Percentiles rank a stretch among this genome's conserved stretches.
phyloP scores from a whole-genome alignment of 768 basidiomycete genomes.

The Lactarius tabidus region DNA sequence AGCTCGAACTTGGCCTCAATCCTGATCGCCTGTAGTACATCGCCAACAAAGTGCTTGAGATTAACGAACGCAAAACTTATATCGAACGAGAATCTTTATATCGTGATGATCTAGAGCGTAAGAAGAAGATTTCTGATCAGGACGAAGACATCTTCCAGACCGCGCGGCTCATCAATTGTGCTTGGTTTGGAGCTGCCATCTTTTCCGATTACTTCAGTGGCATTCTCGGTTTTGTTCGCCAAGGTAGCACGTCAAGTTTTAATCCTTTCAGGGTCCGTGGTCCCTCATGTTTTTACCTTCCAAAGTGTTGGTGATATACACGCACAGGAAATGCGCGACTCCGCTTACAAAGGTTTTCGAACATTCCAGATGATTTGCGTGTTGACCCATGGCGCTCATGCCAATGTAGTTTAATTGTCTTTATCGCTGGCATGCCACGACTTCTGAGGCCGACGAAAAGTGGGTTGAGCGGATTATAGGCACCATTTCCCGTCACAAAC shows the following conservation, averaged over 20 bases:
- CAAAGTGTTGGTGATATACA: not conserved
- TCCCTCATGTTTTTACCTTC: not conserved
- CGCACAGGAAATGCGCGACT: conserved; percentile 56
- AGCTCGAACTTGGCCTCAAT: not conserved
- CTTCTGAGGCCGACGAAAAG: conserved; percentile 63
- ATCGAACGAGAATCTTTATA: conserved; percentile 43
- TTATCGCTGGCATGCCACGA: conserved; percentile 86
- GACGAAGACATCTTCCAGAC: conserved; percentile 72
- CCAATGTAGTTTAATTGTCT: conserved; percentile 68
- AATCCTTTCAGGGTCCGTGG: conserved; percentile 60
- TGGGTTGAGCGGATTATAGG: conserved; percentile 55
- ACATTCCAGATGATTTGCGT: not conserved
- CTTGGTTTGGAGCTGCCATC: conserved; percentile 83
- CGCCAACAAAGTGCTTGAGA: conserved; percentile 67
- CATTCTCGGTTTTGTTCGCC: conserved; percentile 73
- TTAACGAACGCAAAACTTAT: conserved; percentile 73
- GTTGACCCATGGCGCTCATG: not conserved
- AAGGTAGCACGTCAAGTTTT: conserved; percentile 74
- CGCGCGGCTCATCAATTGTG: conserved; percentile 70
- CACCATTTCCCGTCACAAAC: conserved; percentile 52
- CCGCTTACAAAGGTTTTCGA: conserved; percentile 65
- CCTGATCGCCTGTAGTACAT: conserved; percentile 53
- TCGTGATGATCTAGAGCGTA: conserved; percentile 32
- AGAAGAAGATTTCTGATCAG: conserved; percentile 35
- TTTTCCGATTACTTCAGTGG: conserved; percentile 83